Percentiles rank a stretch among this genome's conserved stretches.
phyloP scores from a whole-genome alignment of 2,329 filamentous ascomycete species.

The Penicillium capsulatum region DNA sequence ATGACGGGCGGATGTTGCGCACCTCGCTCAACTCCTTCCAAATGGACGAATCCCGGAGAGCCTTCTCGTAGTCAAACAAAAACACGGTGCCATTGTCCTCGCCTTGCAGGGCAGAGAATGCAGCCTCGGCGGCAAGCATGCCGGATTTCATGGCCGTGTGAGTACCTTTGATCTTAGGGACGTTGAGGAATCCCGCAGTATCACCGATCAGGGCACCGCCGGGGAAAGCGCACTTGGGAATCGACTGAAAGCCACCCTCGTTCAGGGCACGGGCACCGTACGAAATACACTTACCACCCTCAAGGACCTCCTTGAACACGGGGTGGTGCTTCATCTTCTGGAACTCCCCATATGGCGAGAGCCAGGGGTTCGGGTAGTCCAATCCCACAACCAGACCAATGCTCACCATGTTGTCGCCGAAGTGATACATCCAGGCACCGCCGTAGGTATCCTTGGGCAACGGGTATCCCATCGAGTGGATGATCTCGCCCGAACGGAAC shows the following conservation, averaged over 20 bases:
- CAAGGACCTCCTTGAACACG: constrained; percentile 78
- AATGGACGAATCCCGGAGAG: constrained; percentile 77
- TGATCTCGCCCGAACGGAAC: constrained; percentile 79
- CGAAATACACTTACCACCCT: constrained; percentile 95
- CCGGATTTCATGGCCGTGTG: constrained; percentile 97
- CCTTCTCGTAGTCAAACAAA: constrained; percentile 89
- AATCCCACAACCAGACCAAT: constrained; percentile 88
- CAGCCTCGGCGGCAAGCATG: constrained; percentile 90
- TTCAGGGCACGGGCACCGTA: constrained; percentile 89
- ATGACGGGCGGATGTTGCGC: constrained; percentile 94
- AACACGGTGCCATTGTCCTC: constrained; percentile 69
- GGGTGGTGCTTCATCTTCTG: constrained; percentile 98
- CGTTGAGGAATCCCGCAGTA: constrained; percentile 92
- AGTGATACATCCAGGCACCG: constrained; percentile 99
- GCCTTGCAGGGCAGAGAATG: constrained; percentile 67
- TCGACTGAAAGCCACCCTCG: constrained; percentile 95
- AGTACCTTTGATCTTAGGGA: constrained; percentile 97
- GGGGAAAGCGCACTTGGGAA: constrained; percentile 94
- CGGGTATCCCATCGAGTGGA: constrained; percentile 91
- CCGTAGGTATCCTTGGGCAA: constrained; percentile 86
- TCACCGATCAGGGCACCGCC: constrained; percentile 94
- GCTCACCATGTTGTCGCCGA: constrained; percentile 92
- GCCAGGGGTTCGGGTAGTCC: constrained; percentile 94
- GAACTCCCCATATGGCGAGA: constrained; percentile 93
- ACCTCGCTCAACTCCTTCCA: constrained; percentile 95